Evolutionary conservation across 805 yeast species (phyloP).

Genomic region (Candida tibetensis): DNA sequence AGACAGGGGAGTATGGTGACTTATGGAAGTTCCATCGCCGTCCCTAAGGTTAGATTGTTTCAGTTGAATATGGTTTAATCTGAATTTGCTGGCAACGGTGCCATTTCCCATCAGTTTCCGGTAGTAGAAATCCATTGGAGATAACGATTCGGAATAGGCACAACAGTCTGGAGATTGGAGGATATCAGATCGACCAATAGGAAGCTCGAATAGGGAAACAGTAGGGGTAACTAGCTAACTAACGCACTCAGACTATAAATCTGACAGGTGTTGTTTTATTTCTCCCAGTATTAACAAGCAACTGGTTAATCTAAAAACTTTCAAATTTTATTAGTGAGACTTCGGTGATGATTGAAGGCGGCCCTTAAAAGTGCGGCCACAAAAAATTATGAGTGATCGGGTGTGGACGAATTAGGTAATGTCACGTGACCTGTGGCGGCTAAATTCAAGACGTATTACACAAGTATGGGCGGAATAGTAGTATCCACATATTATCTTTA

Average conservation of each 20-base stretch:
- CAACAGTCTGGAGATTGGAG: neutral
- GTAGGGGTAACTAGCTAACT: too few species aligned
- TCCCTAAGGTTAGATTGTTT: slow-evolving; percentile 18
- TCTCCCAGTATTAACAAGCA: too few species aligned
- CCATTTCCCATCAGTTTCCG: slow-evolving; percentile 40
- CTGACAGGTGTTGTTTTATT: too few species aligned
- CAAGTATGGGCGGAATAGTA: too few species aligned
- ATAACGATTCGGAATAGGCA: neutral
- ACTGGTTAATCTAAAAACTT: too few species aligned
- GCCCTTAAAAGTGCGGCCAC: slow-evolving; percentile 10
- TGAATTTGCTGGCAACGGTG: slow-evolving; percentile 35
- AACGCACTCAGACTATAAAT: too few species aligned
- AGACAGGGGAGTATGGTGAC: too few species aligned
- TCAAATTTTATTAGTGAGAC: too few species aligned
- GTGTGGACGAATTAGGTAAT: slow-evolving; percentile 11
- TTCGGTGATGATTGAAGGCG: slow-evolving; percentile 2
- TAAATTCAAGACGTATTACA: too few species aligned
- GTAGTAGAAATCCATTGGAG: slow-evolving; percentile 34
- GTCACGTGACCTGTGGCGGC: slow-evolving; percentile 14
- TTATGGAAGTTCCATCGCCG: slow-evolving; percentile 1
- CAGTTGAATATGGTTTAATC: slow-evolving; percentile 18
- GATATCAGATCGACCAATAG: too few species aligned
- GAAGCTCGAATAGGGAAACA: too few species aligned
- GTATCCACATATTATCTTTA: too few species aligned
- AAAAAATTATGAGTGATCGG: slow-evolving; percentile 5